Evolutionary conservation across 441 rosid genomes (phyloP).

Genomic region (Jatropha multifida): DNA sequence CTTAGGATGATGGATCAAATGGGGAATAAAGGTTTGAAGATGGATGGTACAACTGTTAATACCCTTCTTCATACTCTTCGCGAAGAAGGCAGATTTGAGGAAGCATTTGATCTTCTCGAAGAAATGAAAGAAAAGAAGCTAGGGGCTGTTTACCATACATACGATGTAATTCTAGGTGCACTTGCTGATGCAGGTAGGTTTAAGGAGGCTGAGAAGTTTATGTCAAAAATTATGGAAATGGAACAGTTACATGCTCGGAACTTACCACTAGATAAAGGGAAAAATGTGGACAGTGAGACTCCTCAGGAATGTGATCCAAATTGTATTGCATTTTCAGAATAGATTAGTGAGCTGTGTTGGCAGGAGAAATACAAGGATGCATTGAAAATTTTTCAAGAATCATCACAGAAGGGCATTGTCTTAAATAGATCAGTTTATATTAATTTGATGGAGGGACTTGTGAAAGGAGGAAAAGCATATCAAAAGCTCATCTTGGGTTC

Average conservation of each 20-base stretch:
- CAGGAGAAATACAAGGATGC: constrained; percentile 63
- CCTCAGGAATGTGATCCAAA: constrained; percentile 37
- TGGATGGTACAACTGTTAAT: constrained; percentile 70
- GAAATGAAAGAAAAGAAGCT: too few relatives aligned
- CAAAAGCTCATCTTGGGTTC: constrained; percentile 23
- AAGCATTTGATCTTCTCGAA: too few relatives aligned
- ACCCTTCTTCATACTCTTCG: constrained; percentile 44
- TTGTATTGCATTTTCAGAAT: constrained; percentile 49
- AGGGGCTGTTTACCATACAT: too few relatives aligned
- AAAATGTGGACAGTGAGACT: constrained; percentile 26
- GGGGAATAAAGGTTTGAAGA: constrained; percentile 68
- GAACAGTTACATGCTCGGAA: constrained; percentile 27
- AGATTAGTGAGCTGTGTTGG: constrained; percentile 60
- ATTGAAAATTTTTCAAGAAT: constrained; percentile 39
- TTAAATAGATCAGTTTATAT: constrained; percentile 43
- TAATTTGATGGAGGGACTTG: constrained; percentile 51
- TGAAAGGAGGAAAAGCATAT: constrained; percentile 51
- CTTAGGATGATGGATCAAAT: constrained; percentile 71
- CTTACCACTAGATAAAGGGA: constrained; percentile 26
- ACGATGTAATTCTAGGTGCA: too few relatives aligned
- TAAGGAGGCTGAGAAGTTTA: too few relatives aligned
- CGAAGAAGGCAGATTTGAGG: too few relatives aligned
- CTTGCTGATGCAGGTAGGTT: too few relatives aligned
- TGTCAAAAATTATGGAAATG: too few relatives aligned
- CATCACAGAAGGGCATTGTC: constrained; percentile 40